Conservation (phyloP, 208 protist genomes). For the Crithidia bombi region DNA sequence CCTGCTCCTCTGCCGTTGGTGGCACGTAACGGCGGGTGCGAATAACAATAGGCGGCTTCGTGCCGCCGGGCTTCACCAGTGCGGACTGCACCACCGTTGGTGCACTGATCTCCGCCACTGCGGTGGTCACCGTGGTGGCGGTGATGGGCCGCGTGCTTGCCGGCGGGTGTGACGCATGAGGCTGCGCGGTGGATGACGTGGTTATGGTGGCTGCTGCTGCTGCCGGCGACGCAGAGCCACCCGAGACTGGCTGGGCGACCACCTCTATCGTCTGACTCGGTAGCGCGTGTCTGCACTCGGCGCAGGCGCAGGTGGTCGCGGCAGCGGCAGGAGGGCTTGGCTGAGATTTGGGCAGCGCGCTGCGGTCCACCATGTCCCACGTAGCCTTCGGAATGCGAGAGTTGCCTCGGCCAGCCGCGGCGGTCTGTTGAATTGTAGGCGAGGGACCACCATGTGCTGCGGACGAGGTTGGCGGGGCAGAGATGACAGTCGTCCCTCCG, state of each 20-base stretch:
- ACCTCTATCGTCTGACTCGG: conserved; percentile 4
- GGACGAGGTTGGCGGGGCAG: neutral
- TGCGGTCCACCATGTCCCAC: conserved; percentile 29
- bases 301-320: neutral
- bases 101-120: neutral
- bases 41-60: conserved; percentile 31
- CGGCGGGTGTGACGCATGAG: neutral
- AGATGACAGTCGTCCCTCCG: conserved; percentile 28
- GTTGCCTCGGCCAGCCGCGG: conserved; percentile 5
- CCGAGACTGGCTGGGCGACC: neutral
- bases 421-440: neutral
- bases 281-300: conserved; percentile 2
- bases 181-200: neutral
- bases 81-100: conserved; percentile 24
- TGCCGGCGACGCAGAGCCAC: neutral
- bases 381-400: conserved; percentile 15
- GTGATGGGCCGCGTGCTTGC: conserved; percentile 1
- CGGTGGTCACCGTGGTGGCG: neutral
- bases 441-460: neutral
- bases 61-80: conserved; percentile 24
- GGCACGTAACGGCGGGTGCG: conserved; percentile 41
- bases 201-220: neutral
- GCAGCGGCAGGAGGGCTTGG: neutral
- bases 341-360: neutral
- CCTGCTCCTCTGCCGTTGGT: conserved; percentile 12